Evolutionary conservation across 1,139 yeast genomes (phyloP).

Genomic region (Suhomyces kunorum): DNA sequence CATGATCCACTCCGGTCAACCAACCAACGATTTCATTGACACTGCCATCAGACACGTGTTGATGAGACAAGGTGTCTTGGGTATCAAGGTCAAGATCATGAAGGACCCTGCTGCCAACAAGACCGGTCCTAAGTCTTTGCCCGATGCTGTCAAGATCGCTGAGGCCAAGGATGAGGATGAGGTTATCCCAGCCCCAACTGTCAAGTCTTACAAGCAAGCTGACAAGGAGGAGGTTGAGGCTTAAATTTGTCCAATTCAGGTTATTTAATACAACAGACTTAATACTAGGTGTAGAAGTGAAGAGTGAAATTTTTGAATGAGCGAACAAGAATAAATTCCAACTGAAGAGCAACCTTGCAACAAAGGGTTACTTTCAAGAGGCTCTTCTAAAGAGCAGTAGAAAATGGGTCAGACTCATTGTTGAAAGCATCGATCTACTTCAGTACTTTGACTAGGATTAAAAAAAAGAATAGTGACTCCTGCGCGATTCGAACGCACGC

Average conservation of each 20-base stretch:
- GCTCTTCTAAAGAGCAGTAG: too few species aligned
- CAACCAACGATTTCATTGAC: constrained; percentile 98
- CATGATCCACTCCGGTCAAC: constrained; percentile 99
- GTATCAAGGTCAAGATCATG: constrained; percentile 99
- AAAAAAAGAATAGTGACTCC: constrained; percentile 12
- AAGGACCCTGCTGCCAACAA: constrained; percentile 94
- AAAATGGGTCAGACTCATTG: too few species aligned
- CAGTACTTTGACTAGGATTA: too few species aligned
- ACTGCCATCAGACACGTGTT: constrained; percentile 99
- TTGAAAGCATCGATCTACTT: too few species aligned
- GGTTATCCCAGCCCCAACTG: constrained; percentile 77
- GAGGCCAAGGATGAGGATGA: constrained; percentile 98
- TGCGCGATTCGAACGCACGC: constrained; percentile 14
- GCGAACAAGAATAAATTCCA: too few species aligned
- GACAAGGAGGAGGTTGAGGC: constrained; percentile 30
- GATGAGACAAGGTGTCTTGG: constrained; percentile 99
- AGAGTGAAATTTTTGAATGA: too few species aligned
- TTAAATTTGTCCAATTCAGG: constrained; percentile 15
- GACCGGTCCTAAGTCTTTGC: constrained; percentile 88
- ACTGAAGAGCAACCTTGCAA: too few species aligned
- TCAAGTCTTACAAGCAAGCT: constrained; percentile 63
- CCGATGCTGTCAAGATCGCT: constrained; percentile 92
- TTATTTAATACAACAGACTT: constrained; percentile 4
- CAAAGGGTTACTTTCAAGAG: too few species aligned
- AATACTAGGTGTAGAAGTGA: not conserved